Evolutionary conservation across 1,284 basidiomycete species (phyloP).

Genomic region (Malassezia psittaci): DNA sequence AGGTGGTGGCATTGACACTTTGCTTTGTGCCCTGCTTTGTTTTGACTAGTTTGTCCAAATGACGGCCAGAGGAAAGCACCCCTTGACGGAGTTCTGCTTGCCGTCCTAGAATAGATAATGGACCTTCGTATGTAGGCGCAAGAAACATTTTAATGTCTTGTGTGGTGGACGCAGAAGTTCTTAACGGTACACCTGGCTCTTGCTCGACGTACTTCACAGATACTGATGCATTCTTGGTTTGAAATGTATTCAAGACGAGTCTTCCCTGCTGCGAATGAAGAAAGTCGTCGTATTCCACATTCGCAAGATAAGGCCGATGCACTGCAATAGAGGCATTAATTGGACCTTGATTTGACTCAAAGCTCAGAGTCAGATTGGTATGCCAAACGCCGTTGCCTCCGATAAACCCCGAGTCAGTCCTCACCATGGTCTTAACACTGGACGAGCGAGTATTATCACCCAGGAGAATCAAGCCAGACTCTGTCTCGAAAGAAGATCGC

Average conservation of each 20-base stretch:
- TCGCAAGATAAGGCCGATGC: conserved; percentile 19
- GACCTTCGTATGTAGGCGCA: not conserved
- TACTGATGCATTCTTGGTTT: conserved; percentile 23
- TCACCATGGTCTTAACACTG: not conserved
- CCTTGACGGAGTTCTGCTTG: not conserved
- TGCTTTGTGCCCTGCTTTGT: not conserved
- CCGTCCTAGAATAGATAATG: not conserved
- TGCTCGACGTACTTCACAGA: conserved; percentile 24
- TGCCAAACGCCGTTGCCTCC: conserved; percentile 9
- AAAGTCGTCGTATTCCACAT: conserved; percentile 15
- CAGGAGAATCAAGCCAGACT: not conserved
- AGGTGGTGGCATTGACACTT: not conserved
- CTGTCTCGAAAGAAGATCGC: not conserved
- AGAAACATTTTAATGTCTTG: not conserved
- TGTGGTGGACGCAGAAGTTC: conserved; percentile 13
- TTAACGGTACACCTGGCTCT: conserved; percentile 19
- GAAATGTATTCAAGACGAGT: conserved; percentile 20
- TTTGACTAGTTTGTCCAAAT: not conserved
- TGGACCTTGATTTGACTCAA: conserved; percentile 19
- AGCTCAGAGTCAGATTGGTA: conserved; percentile 26
- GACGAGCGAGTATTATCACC: not conserved
- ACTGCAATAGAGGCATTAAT: conserved; percentile 25
- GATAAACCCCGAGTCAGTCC: not conserved
- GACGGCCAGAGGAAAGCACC: not conserved
- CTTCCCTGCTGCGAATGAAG: conserved; percentile 18